phyloP scores from a whole-genome alignment of 306 rosid species.

The Acacia confusa region DNA sequence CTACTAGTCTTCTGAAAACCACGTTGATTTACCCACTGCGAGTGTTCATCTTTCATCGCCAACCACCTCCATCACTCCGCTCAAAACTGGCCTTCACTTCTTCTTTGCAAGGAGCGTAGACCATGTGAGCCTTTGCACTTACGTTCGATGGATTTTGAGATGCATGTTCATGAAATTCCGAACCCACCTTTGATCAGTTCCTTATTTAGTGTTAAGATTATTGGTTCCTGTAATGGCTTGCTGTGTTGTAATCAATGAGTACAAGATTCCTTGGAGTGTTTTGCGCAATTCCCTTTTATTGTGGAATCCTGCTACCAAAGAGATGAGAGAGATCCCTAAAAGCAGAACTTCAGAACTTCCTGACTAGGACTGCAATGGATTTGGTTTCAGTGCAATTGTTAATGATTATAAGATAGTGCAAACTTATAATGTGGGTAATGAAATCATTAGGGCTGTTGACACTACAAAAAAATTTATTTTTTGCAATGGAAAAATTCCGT shows the following conservation, averaged over 20 bases:
- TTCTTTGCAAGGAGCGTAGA: background rate
- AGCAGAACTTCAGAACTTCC: too few species aligned
- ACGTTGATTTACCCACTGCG: too few species aligned
- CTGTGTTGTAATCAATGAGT: background rate
- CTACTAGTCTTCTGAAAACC: too few species aligned
- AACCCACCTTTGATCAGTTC: background rate
- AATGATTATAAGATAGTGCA: too few species aligned
- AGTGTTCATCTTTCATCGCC: background rate
- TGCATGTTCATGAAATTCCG: background rate
- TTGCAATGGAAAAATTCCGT: too few species aligned
- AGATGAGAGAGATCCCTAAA: background rate
- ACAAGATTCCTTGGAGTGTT: background rate
- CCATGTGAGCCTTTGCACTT: background rate
- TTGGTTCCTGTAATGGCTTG: slow-evolving; percentile 32
- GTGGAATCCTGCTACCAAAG: background rate
- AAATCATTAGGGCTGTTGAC: too few species aligned
- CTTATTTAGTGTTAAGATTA: background rate
- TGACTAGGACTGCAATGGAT: too few species aligned
- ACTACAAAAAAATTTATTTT: too few species aligned
- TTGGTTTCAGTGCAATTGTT: too few species aligned
- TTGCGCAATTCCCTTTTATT: background rate
- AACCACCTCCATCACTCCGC: background rate
- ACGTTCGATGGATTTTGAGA: background rate
- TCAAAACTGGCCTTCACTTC: background rate
- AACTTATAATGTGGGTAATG: too few species aligned